Evolutionary conservation across 495 filamentous ascomycete genomes (phyloP).

Genomic region (Penicillium bovifimosum): DNA sequence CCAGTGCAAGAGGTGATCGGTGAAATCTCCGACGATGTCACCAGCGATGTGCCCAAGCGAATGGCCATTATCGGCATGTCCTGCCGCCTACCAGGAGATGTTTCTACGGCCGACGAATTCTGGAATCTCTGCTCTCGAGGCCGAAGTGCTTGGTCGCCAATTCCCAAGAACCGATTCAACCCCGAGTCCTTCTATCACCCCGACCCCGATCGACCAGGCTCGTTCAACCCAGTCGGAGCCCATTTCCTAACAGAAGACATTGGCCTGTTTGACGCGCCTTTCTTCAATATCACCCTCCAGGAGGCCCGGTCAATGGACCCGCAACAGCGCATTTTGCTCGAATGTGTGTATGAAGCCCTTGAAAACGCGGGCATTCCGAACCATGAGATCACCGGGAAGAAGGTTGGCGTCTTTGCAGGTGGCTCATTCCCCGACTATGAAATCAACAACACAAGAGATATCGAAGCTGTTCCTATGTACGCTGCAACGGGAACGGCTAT

Average conservation of each 20-base stretch:
- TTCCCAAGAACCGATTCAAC: slow-evolving; percentile 36
- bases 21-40: background rate
- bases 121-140: slow-evolving; percentile 45
- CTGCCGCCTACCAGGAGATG: slow-evolving; percentile 44
- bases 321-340: slow-evolving; percentile 43
- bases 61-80: slow-evolving; percentile 46
- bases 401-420: slow-evolving; percentile 45
- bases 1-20: background rate
- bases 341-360: slow-evolving; percentile 42
- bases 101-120: slow-evolving; percentile 49
- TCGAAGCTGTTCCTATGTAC: slow-evolving; percentile 37
- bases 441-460: slow-evolving; percentile 35
- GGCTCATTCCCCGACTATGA: slow-evolving; percentile 42
- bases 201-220: slow-evolving; percentile 24
- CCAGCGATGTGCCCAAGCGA: slow-evolving; percentile 17
- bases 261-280: slow-evolving; percentile 50
- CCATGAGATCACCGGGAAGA: slow-evolving; percentile 36
- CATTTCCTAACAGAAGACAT: slow-evolving; percentile 49
- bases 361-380: slow-evolving; percentile 43
- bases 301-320: slow-evolving; percentile 46
- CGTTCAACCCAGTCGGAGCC: slow-evolving; percentile 18
- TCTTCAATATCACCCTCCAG: slow-evolving; percentile 43
- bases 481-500: slow-evolving; percentile 42
- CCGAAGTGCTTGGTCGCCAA: slow-evolving; percentile 24
- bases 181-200: slow-evolving; percentile 42